Percentiles rank a stretch among this genome's conserved stretches.
phyloP scores from a whole-genome alignment of 352 stramenopile species.

The Globisporangium camurandrum region DNA sequence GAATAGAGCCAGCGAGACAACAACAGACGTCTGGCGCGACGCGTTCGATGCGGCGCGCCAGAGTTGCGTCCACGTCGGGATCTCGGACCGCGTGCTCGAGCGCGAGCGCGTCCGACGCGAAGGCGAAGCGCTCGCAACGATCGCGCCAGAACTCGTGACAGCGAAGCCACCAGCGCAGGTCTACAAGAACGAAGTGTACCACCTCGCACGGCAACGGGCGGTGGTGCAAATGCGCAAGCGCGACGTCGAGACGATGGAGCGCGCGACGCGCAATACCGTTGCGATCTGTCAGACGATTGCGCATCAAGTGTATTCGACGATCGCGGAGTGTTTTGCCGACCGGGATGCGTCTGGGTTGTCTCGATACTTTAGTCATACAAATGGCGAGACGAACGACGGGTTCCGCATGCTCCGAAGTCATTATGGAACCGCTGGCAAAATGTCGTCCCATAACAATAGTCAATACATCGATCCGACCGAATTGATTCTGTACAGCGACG shows the following conservation, averaged over 20 bases:
- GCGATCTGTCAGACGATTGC: conserved; percentile 41
- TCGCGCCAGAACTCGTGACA: conserved; percentile 19
- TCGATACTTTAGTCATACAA: conserved; percentile 38
- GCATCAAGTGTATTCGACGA: conserved; percentile 32
- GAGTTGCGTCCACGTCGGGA: conserved; percentile 59
- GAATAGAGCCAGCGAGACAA: too few species aligned
- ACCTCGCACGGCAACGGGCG: conserved; percentile 36
- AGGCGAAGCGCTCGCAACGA: conserved; percentile 12
- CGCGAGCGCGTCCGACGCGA: conserved; percentile 24
- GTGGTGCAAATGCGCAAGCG: conserved; percentile 36
- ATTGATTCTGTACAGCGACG: conserved; percentile 46
- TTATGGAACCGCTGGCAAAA: conserved; percentile 23
- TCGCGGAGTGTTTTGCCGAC: conserved; percentile 51
- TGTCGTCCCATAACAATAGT: too few species aligned
- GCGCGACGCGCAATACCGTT: conserved; percentile 56
- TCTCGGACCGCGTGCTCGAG: conserved; percentile 60
- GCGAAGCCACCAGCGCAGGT: conserved; percentile 49
- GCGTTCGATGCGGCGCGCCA: conserved; percentile 48
- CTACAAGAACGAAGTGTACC: conserved; percentile 58
- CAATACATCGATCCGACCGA: conserved; percentile 52
- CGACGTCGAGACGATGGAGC: conserved; percentile 49
- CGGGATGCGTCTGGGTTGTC: conserved; percentile 27
- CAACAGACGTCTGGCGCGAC: conserved; percentile 31
- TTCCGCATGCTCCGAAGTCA: conserved; percentile 69
- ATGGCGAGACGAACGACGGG: conserved; percentile 38